A percentile compares a stretch with the other conserved stretches of the same genome.
phyloP scores from a whole-genome alignment of 2,329 filamentous ascomycete species.

The Pseudopyricularia javanii region DNA sequence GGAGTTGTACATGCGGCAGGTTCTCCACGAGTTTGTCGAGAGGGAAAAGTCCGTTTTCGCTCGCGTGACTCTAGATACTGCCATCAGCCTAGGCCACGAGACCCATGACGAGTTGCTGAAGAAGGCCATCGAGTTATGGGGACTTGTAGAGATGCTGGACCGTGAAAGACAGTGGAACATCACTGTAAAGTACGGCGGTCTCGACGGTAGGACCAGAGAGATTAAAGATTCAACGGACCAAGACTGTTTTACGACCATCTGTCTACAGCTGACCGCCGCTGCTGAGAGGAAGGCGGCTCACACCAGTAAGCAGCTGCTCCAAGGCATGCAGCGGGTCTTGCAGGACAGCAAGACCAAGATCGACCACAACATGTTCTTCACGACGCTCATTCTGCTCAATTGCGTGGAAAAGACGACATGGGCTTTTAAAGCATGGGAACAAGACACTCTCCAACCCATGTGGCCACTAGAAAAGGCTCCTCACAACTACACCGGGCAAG shows the following conservation, averaged over 20 bases:
- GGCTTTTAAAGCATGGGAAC: constrained; percentile 57
- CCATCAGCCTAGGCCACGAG: constrained; percentile 29
- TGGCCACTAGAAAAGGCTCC: constrained; percentile 52
- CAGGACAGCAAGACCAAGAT: constrained; percentile 49
- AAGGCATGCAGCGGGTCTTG: constrained; percentile 47
- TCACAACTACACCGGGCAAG: constrained; percentile 43
- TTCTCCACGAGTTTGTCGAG: constrained; percentile 43
- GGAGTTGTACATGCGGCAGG: constrained; percentile 47
- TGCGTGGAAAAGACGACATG: constrained; percentile 57
- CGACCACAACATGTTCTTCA: constrained; percentile 49
- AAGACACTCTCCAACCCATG: constrained; percentile 42
- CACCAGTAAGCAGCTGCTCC: constrained; percentile 45
- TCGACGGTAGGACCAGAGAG: constrained; percentile 16
- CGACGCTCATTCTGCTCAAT: constrained; percentile 50
- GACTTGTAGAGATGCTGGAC: constrained; percentile 52
- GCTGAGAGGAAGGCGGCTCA: constrained; percentile 50
- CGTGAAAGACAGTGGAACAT: constrained; percentile 51
- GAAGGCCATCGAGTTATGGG: constrained; percentile 51
- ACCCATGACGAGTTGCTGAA: constrained; percentile 41
- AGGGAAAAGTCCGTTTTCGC: constrained; percentile 49
- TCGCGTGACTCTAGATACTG: constrained; percentile 41
- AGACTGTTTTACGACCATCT: constrained; percentile 48
- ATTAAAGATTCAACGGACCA: constrained; percentile 42
- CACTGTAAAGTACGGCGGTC: constrained; percentile 22
- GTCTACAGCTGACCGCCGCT: constrained; percentile 51